These are phyloP conservation scores for Cryptosporidium andersoni DNA, from an alignment of 169 alveolate species.

Conservation along the genomic window DNA sequence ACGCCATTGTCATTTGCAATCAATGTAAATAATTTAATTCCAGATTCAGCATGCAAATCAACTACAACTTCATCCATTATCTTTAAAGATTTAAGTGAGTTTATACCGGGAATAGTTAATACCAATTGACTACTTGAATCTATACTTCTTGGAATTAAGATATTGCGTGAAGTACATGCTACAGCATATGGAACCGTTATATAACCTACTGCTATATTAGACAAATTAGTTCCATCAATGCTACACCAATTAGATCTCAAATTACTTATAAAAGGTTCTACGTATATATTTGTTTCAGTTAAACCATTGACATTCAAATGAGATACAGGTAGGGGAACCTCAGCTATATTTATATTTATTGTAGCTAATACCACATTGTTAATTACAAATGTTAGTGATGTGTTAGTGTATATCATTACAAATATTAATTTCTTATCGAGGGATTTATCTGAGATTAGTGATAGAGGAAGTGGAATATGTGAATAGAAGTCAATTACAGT, in stretches of 20 bases:
- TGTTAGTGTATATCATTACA: slow-evolving; percentile 56
- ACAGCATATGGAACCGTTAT: slow-evolving; percentile 22
- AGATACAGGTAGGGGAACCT: slow-evolving; percentile 26
- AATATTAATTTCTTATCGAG: neutral
- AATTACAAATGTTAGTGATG: slow-evolving; percentile 19
- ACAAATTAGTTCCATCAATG: slow-evolving; percentile 2
- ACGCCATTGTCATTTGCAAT: slow-evolving; percentile 32
- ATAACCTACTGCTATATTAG: neutral
- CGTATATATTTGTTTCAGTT: slow-evolving; percentile 1
- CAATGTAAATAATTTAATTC: slow-evolving; percentile 10
- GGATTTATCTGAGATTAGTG: neutral
- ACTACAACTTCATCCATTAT: neutral
- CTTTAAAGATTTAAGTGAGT: slow-evolving; percentile 20
- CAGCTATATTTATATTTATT: slow-evolving; percentile 38
- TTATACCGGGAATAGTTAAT: slow-evolving; percentile 33
- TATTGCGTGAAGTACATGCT: slow-evolving; percentile 31
- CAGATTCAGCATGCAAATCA: slow-evolving; percentile 5
- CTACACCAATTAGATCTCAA: slow-evolving; percentile 10
- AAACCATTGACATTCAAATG: slow-evolving; percentile 18
- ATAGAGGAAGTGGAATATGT: neutral
- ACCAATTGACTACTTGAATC: slow-evolving; percentile 45
- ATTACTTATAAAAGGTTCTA: slow-evolving; percentile 33
- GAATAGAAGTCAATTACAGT: neutral
- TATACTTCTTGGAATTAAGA: neutral
- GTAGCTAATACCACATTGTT: slow-evolving; percentile 42